Base-by-base conservation (phyloP, 805 yeast species). In the Tetrapisispora taiwanensis region DNA sequence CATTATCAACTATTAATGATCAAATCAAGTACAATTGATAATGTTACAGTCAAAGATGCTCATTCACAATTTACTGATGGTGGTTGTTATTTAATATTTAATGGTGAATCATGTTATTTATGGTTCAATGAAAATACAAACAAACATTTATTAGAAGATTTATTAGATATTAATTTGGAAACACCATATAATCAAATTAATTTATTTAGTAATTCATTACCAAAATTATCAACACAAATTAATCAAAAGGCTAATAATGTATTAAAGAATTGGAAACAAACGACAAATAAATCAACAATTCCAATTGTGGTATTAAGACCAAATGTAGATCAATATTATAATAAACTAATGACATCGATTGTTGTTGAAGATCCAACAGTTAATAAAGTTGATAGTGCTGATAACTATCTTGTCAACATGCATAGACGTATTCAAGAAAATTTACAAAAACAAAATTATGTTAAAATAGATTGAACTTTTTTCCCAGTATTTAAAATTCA, bases 71-170 rank as follows among this genome's bases (percentile, higher is more conserved):
- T 24, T 56, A 76, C 41, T 67, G 76, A 72, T 41, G 85, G 85
- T 32, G 92, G 95, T 3, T 87, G 84, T 5, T 86, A 82, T 60
- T 57, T 89, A 38, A 61, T 81, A 17, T 87, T 82, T 67, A 77
- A 84, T 53, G 89, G 94, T 12, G 67, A 65, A 17, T 54, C 65
- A 13, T 67, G 79, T 4, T 68, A 68, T 39, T 67, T 88, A 31
- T 81, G 84, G 76, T 66, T 88, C 32, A 85, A 83, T 59, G 74
- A 74, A 15, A 73, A 75, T 36, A 83, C 83, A 0, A 78, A 81
- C 51, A 76, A 81, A 6, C 59, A 76, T 41, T 68, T 90, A 18
- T 54, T 88, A 22, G 68, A 74, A 50, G 96, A 87, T 58, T 62
- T 90, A 42, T 79, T 89, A 55, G 95, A 89, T 0, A 69, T 75